Base-by-base conservation (phyloP, 1,284 basidiomycete genomes). In the Cryptococcus depauperatus region DNA sequence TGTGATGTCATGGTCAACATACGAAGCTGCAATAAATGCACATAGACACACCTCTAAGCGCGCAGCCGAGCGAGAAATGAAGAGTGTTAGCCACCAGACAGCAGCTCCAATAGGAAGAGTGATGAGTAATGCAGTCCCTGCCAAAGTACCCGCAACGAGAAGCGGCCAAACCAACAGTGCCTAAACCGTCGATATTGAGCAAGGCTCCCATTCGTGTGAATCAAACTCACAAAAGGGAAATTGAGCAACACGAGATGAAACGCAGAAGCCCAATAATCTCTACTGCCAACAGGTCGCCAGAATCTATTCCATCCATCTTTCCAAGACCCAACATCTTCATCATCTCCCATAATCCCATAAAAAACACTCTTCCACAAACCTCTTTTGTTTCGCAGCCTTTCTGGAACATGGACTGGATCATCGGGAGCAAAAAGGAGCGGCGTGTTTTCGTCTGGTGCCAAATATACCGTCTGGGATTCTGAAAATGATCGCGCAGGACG, bases 81-180 rank as follows among this genome's bases (percentile, higher is more conserved):
- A 53, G 30, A 71, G 54, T 1, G 66, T 68, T 37, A 68, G 43
- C 61, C 66, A 70, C 69, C 69, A 71, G 3, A 70, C 56, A 2
- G 61, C 54, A 0, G 64, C 66, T 8, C 69, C 69, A 23, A 71
- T 51, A 2, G 69, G 69, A 2, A 71, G 50, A 3, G 67, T 69
- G 52, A 71, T 64, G 21, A 71, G 58, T 11, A 71, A 54, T 1
- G 57, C 66, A 8, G 68, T 70, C 4, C 68, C 69, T 21, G 59
- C 62, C 18, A 71, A 53, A 14, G 68, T 69, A 14, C 68, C 68
- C 3, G 51, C 63, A 5, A 70, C 50, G 13, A 71, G 55, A 18
- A 54, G 51, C 8, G 68, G 69, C 68, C 68, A 69, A 8, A 69
- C 42, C 21, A 69, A 42, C 11, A 71, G 46, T 13, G 62, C 64